phyloP scores from a whole-genome alignment of 306 rosid species.

The Prunus armeniaca region DNA sequence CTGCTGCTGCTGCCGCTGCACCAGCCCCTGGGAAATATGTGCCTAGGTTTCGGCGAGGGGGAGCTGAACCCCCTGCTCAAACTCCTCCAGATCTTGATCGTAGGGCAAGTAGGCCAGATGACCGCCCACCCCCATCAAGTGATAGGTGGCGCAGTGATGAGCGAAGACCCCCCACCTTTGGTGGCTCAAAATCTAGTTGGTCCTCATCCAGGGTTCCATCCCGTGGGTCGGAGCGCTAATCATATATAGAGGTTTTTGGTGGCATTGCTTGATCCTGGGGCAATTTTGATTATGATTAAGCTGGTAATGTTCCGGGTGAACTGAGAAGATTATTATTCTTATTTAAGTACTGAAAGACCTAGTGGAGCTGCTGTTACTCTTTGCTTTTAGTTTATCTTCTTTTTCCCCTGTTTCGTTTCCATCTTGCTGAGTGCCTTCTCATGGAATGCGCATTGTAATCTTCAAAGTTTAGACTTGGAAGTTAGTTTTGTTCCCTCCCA shows the following conservation, averaged over 20 bases:
- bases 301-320: slow-evolving; percentile 12
- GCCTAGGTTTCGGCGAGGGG: slow-evolving; percentile 55
- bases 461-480: neutral
- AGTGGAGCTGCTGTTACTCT: neutral
- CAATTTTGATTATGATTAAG: slow-evolving; percentile 24
- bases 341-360: neutral
- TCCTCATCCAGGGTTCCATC: slow-evolving; percentile 58
- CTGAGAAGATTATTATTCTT: neutral
- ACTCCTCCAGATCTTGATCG: slow-evolving; percentile 60
- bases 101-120: slow-evolving; percentile 41
- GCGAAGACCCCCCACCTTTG: slow-evolving; percentile 40
- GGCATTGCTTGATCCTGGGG: slow-evolving; percentile 8
- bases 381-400: neutral
- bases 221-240: slow-evolving; percentile 45
- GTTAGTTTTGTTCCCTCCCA: neutral
- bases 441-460: neutral
- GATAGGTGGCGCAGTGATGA: slow-evolving; percentile 81
- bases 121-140: slow-evolving; percentile 22
- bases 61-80: slow-evolving; percentile 34
- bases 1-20: slow-evolving; percentile 23
- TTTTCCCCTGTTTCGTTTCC: neutral
- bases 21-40: slow-evolving; percentile 56
- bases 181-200: slow-evolving; percentile 69
- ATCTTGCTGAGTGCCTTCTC: neutral
- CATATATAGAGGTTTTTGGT: neutral